Evolutionary conservation across 768 basidiomycete species (phyloP), one percentile per base, ranked within the genome.

Genomic region (Termitomyces sp.): DNA sequence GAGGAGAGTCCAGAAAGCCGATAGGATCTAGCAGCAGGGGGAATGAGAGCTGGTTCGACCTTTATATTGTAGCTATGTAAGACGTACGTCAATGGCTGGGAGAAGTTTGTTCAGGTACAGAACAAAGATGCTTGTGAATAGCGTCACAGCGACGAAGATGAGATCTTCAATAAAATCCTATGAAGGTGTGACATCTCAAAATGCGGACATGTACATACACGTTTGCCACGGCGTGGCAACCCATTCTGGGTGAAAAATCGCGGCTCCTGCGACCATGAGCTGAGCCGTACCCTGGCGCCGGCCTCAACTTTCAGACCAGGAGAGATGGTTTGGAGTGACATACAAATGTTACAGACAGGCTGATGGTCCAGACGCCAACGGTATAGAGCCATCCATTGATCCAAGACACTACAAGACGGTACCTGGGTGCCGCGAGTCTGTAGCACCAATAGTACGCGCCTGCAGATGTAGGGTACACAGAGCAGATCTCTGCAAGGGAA

Each of bases 401-500:
- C 81, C 86, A 88, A 16, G 81, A 83, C 2, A 79, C 68, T 9
- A 85, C 62, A 7, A 85, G 69, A 53, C 80, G 74, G 56, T 74
- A 77, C 49, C 71, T 73, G 0, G 83, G 79, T 3, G 83, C 76
- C 0, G 82, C 79, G 9, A 88, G 72, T 47, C 81, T 78, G 61
- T 82, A 86, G 46, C 81, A 80, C 86, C 86, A 88, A 61, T 87
- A 85, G 61, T 84, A 85, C 1, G 83, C 79, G 16, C 84, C 84
- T 0, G 82, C 82, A 0, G 82, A 81, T 1, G 83, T 85, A 0
- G 84, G 84, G 59, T 82, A 85, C 59, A 80, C 80, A 4, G 84
- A 81, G 43, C 79, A 80, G 31, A 84, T 81, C 64, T 85, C 84
- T 0, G 77, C 83, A 3, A 85, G 68, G 6, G 84, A 85, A 3